Conservation (phyloP, 208 protist species). For the Vickermania spadyakhi region DNA sequence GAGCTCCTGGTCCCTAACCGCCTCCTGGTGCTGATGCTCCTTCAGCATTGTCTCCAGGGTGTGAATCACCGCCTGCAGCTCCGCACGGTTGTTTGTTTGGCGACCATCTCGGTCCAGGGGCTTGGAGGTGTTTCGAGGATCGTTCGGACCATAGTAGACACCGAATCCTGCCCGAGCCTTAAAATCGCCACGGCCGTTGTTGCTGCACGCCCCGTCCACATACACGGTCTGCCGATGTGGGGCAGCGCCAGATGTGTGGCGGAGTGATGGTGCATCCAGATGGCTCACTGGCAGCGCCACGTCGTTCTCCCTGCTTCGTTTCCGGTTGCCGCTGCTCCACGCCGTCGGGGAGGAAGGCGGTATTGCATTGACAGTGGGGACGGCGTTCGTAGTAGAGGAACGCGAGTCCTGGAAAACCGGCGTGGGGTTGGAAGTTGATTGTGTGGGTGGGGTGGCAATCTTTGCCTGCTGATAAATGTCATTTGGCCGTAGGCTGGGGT, state of each 20-base stretch:
- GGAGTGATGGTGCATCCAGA: not conserved
- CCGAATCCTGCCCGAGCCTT: slow-evolving; percentile 60
- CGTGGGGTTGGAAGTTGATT: no score
- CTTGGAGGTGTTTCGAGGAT: slow-evolving; percentile 58
- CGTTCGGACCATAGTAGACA: slow-evolving; percentile 57
- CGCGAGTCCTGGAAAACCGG: no score
- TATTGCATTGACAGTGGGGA: no score
- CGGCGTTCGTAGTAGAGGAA: no score
- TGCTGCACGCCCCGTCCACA: slow-evolving; percentile 76
- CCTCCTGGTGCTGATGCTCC: not conserved
- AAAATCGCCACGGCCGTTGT: slow-evolving; percentile 32
- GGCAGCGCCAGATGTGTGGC: not conserved
- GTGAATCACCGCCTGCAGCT: slow-evolving; percentile 71
- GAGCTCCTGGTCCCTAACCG: no score
- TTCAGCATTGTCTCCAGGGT: slow-evolving; percentile 37
- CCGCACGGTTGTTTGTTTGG: slow-evolving; percentile 82
- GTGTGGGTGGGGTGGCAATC: no score
- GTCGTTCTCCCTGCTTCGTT: not conserved
- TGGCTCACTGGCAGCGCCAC: not conserved
- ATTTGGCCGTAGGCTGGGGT: no score
- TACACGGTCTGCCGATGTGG: slow-evolving; percentile 32
- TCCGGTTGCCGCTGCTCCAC: not conserved
- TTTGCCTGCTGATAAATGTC: no score
- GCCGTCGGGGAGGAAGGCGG: not conserved
- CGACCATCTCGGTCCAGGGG: slow-evolving; percentile 34